Conservation (phyloP, 495 filamentous ascomycete species). For the Lasiosphaeriaceae sp. region DNA sequence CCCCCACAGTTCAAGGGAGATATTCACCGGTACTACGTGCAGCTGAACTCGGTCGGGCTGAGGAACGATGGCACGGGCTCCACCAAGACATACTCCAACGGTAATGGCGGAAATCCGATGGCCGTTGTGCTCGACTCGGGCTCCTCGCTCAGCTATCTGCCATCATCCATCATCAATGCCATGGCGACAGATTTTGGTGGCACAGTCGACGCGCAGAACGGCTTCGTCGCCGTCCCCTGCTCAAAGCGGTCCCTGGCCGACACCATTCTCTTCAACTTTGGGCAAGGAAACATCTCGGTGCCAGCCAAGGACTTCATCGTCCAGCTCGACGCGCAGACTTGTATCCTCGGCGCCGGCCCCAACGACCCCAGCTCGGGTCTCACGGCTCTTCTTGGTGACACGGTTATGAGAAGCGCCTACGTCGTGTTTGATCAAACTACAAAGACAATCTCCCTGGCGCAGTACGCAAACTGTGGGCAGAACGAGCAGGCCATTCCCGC, state of each 20-base stretch:
- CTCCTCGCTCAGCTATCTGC: constrained; percentile 75
- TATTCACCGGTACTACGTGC: constrained; percentile 45
- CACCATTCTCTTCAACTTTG: constrained; percentile 66
- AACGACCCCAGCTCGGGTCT: constrained; percentile 47
- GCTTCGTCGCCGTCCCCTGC: constrained; percentile 61
- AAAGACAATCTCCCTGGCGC: constrained; percentile 17
- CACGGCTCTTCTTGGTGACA: constrained; percentile 70
- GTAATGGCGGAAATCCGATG: constrained; percentile 29
- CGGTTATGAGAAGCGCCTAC: constrained; percentile 83
- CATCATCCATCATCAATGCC: constrained; percentile 52
- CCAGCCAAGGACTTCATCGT: constrained; percentile 49
- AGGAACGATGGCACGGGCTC: constrained; percentile 39
- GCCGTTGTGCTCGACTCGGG: constrained; percentile 80
- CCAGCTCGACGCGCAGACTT: constrained; percentile 38
- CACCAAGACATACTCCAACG: constrained; percentile 40
- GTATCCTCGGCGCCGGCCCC: constrained; percentile 67
- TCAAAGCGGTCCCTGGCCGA: constrained; percentile 51
- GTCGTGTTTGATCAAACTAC: constrained; percentile 24
- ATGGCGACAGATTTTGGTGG: constrained; percentile 64
- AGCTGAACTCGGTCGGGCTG: constrained; percentile 53
- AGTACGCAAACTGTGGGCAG: constrained; percentile 17
- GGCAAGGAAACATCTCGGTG: constrained; percentile 60
- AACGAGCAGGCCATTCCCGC: constrained; percentile 15
- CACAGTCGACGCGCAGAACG: constrained; percentile 32
- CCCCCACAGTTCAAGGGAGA: constrained; percentile 31